These are phyloP conservation scores for Amphicarpaea edgeworthii DNA, from an alignment of 306 rosid species.

Conservation along the genomic window DNA sequence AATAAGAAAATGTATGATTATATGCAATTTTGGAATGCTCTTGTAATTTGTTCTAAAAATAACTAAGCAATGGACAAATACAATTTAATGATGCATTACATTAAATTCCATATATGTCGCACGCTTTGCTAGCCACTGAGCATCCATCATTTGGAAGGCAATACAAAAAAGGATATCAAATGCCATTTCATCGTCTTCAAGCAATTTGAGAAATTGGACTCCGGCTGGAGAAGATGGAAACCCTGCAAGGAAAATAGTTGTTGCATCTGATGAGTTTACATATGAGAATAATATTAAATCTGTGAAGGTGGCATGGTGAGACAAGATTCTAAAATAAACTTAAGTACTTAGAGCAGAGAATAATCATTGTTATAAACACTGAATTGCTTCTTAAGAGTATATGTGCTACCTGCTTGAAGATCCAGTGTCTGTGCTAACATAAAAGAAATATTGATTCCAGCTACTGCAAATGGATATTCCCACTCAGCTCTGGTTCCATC, in stretches of 20 bases:
- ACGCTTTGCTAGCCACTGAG: slow-evolving; percentile 94
- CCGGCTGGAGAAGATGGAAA: slow-evolving; percentile 69
- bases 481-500: slow-evolving; percentile 96
- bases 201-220: slow-evolving; percentile 68
- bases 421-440: slow-evolving; percentile 86
- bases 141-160: slow-evolving; percentile 94
- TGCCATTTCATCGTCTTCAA: slow-evolving; percentile 83
- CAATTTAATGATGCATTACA: slow-evolving; percentile 49
- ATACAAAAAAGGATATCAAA: slow-evolving; percentile 85
- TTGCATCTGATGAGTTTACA: slow-evolving; percentile 22
- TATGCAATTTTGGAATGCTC: too few relatives aligned
- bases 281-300: slow-evolving; percentile 15
- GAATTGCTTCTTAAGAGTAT: slow-evolving; percentile 32
- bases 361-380: slow-evolving; percentile 10
- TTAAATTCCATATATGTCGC: slow-evolving; percentile 96
- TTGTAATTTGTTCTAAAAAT: too few relatives aligned
- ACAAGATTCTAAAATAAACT: slow-evolving; percentile 18
- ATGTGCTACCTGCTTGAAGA: slow-evolving; percentile 83
- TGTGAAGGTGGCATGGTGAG: slow-evolving; percentile 8
- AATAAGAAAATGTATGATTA: too few relatives aligned
- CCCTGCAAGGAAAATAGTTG: slow-evolving; percentile 57
- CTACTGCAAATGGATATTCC: slow-evolving; percentile 98
- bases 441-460: slow-evolving; percentile 93
- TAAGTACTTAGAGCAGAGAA: slow-evolving; percentile 16
- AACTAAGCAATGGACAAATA: slow-evolving; percentile 20